Base-by-base conservation (phyloP, 768 basidiomycete genomes). In the Lanmaoa pseudosensibilis region DNA sequence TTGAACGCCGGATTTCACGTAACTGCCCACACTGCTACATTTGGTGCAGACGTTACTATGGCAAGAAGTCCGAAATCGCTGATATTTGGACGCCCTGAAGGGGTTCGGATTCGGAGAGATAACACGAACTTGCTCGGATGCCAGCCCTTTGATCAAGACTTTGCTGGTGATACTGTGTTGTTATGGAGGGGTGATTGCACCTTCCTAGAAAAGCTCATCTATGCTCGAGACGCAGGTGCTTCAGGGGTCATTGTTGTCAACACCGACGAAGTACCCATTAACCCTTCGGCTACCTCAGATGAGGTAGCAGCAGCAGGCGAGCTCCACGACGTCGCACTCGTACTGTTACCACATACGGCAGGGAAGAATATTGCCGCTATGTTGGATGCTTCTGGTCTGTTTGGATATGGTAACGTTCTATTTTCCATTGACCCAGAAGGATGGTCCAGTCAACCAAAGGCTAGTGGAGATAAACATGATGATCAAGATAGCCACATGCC, bases 141-240 rank as follows among this genome's bases (percentile, higher is more conserved):
- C 65, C 46, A 57, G 6, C 77, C 82, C 6, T 91, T 85, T 70
- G 64, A 70, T 1, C 66, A 78, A 38, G 50, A 69, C 5, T 81
- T 85, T 59, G 70, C 74, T 12, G 77, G 80, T 46, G 81, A 78
- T 41, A 77, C 83, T 5, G 68, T 94, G 23, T 67, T 97, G 16
- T 77, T 89, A 16, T 77, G 77, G 43, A 82, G 96, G 30, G 96
- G 96, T 6, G 82, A 78, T 5, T 98, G 96, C 71, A 88, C 93
- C 10, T 98, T 98, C 73, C 72, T 92, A 15, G 82, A 91, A 61
- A 99, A 99, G 74, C 77, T 95, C 16, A 48, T 84, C 13, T 59
- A 78, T 44, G 94, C 94, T 5, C 79, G 80, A 18, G 73, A 77
- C 10, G 89, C 86, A 1, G 87, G 84, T 2, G 92, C 93, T 5